These are phyloP conservation scores for Phlyctochytrium planicorne DNA, from an alignment of 192 early-diverging fungal species.

Conservation along the genomic window DNA sequence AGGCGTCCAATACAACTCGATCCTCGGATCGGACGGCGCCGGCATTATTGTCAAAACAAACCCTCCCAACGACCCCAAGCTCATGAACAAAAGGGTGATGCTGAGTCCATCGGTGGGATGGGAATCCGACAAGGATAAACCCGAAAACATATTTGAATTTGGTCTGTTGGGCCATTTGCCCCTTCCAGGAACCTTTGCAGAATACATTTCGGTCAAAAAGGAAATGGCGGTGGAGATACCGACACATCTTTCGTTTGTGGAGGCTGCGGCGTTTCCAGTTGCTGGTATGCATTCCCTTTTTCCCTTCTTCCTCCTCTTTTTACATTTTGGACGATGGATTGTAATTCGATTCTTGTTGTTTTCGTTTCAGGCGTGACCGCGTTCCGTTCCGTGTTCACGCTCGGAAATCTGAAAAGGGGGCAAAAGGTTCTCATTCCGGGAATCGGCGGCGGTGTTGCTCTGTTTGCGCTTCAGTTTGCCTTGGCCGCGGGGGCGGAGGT, in stretches of 20 bases:
- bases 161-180: constrained; percentile 41
- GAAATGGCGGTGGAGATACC: constrained; percentile 52
- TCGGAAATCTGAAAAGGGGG: constrained; percentile 51
- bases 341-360: no score
- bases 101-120: constrained; percentile 58
- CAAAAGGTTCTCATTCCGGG: constrained; percentile 66
- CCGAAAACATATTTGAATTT: constrained; percentile 49
- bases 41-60: constrained; percentile 37
- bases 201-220: constrained; percentile 48
- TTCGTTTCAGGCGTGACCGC: constrained; percentile 38
- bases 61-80: constrained; percentile 22
- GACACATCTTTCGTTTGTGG: constrained; percentile 53
- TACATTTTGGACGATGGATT: no score
- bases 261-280: constrained; percentile 69
- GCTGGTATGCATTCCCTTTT: constrained; percentile 29
- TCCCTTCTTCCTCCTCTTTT: not conserved
- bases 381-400: constrained; percentile 61
- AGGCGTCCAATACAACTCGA: constrained; percentile 48
- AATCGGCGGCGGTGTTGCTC: constrained; percentile 74
- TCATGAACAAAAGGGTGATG: constrained; percentile 36
- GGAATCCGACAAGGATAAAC: constrained; percentile 48
- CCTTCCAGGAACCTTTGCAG: constrained; percentile 56
- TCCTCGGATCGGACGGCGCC: constrained; percentile 58
- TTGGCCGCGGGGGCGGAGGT: constrained; percentile 68
- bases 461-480: constrained; percentile 65